phyloP scores from a whole-genome alignment of 2,329 filamentous ascomycete species.

The Neofusicoccum umdonicola region DNA sequence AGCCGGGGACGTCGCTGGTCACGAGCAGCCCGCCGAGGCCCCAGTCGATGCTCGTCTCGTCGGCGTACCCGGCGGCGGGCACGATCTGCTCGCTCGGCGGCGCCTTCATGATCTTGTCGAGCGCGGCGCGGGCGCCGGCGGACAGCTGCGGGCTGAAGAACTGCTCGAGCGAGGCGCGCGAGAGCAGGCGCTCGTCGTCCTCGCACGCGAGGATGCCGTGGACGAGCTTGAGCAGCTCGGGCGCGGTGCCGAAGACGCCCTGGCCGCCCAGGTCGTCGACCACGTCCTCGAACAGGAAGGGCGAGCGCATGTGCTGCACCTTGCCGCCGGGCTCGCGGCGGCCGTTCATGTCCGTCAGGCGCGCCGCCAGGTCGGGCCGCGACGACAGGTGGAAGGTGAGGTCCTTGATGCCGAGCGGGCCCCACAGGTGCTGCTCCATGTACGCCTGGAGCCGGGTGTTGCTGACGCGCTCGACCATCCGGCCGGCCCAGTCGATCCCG shows the following conservation, averaged over 20 bases:
- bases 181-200: slow-evolving; percentile 25
- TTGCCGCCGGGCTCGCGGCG: slow-evolving; percentile 23
- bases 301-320: slow-evolving; percentile 7
- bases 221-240: slow-evolving; percentile 33
- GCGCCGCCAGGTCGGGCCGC: slow-evolving; percentile 12
- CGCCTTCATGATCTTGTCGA: slow-evolving; percentile 9
- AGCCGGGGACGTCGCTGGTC: slow-evolving; percentile 23
- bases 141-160: slow-evolving; percentile 34
- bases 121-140: slow-evolving; percentile 8
- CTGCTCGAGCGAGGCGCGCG: slow-evolving; percentile 26
- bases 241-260: slow-evolving; percentile 17
- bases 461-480: slow-evolving; percentile 27
- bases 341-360: slow-evolving; percentile 24
- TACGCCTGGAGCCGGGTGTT: slow-evolving; percentile 24
- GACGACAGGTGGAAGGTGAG: slow-evolving; percentile 23
- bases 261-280: slow-evolving; percentile 15
- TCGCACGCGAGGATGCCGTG: slow-evolving; percentile 27
- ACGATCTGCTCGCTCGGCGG: neutral
- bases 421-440: slow-evolving; percentile 27
- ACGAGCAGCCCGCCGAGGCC: slow-evolving; percentile 33
- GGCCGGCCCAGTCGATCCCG: slow-evolving; percentile 26
- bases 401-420: slow-evolving; percentile 24
- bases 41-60: slow-evolving; percentile 26
- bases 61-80: slow-evolving; percentile 22
- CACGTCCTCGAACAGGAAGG: slow-evolving; percentile 19